Conservation (phyloP, 2,329 filamentous ascomycete species). For the Cercospora nicotianae region DNA sequence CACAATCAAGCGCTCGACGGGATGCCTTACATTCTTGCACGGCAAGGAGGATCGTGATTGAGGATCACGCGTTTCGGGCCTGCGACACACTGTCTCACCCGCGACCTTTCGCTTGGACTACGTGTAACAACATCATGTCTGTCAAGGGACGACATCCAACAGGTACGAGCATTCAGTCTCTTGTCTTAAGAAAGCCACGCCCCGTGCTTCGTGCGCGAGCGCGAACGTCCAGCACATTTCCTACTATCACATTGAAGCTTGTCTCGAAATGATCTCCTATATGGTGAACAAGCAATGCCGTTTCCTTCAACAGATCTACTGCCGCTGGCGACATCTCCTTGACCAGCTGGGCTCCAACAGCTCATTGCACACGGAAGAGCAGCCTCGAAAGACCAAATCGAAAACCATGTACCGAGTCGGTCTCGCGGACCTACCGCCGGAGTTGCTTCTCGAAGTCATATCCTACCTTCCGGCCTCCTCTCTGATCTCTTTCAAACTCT, state of each 20-base stretch:
- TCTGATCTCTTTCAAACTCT: conserved; percentile 43
- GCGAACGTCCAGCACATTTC: background rate
- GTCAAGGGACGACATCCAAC: conserved; percentile 13
- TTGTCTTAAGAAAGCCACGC: conserved; percentile 6
- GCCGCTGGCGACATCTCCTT: conserved; percentile 5
- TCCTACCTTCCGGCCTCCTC: conserved; percentile 41
- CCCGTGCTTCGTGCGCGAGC: conserved; percentile 3
- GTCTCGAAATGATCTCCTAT: conserved; percentile 10
- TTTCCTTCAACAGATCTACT: conserved; percentile 3
- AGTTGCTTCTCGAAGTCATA: conserved; percentile 38
- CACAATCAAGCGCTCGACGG: background rate
- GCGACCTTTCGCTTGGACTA: conserved; percentile 6
- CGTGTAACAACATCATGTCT: conserved; percentile 10
- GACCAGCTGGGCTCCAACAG: background rate
- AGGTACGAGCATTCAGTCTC: conserved; percentile 9
- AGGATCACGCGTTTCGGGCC: conserved; percentile 10
- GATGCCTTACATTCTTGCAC: conserved; percentile 7
- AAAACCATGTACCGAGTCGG: conserved; percentile 4
- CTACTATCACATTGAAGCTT: conserved; percentile 4
- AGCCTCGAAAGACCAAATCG: background rate
- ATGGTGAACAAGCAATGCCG: conserved; percentile 1
- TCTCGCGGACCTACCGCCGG: conserved; percentile 39
- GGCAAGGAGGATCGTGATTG: conserved; percentile 10
- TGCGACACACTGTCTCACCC: conserved; percentile 16
- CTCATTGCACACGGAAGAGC: background rate